A percentile compares a stretch with the other conserved stretches of the same genome.
Evolutionary conservation across 495 filamentous ascomycete genomes (phyloP).

Genomic region (Trichoderma reesei): DNA sequence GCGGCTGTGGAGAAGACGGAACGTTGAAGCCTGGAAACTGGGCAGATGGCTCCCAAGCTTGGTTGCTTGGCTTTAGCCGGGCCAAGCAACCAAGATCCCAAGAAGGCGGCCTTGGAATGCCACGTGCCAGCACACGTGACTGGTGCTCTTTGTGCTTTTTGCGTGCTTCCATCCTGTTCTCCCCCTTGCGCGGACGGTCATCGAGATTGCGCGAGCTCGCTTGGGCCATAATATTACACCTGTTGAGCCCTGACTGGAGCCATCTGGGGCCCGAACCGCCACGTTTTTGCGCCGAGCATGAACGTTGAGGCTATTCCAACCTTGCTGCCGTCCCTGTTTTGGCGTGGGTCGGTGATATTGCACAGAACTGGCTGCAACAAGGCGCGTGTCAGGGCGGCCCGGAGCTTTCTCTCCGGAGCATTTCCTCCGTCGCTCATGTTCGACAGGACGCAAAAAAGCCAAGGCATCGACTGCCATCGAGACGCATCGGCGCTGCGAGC

Average conservation of each 20-base stretch:
- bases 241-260: not conserved
- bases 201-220: not conserved
- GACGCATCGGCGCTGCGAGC: too few species aligned
- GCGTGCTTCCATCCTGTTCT: too few species aligned
- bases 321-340: not conserved
- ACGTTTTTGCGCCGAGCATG: not conserved
- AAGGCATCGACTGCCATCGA: not conserved
- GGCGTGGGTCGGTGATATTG: not conserved
- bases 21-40: not conserved
- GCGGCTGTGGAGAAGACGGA: not conserved
- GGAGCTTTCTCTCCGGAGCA: not conserved
- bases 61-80: constrained; percentile 5
- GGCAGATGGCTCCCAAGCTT: too few species aligned
- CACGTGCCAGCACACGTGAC: not conserved
- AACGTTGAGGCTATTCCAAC: constrained; percentile 3
- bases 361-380: too few species aligned
- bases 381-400: too few species aligned
- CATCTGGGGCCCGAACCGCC: not conserved
- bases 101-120: not conserved
- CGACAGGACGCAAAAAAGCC: not conserved
- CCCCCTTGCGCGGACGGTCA: too few species aligned
- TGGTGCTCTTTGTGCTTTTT: too few species aligned
- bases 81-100: not conserved
- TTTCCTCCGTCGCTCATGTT: constrained; percentile 1
- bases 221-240: not conserved